Evolutionary conservation across 495 filamentous ascomycete genomes (phyloP).

Genomic region (Neurospora sp.): DNA sequence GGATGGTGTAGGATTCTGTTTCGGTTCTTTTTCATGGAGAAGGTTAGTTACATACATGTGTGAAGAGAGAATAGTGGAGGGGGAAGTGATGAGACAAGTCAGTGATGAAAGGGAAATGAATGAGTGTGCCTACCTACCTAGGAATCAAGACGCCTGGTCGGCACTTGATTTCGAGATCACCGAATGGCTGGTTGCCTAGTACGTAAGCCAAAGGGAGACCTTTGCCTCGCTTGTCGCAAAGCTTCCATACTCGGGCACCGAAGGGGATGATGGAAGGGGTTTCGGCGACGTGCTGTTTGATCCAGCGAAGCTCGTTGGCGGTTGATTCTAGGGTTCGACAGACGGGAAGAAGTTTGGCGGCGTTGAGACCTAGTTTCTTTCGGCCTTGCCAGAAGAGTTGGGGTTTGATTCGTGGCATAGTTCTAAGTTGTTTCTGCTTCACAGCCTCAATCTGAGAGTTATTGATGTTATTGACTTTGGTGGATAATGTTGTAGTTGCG

Average conservation of each 20-base stretch:
- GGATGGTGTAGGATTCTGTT: constrained; percentile 57
- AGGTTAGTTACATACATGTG: neutral
- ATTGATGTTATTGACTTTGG: neutral
- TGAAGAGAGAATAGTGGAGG: neutral
- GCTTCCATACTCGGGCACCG: constrained; percentile 26
- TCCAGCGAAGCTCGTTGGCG: constrained; percentile 77
- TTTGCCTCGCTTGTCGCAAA: constrained; percentile 48
- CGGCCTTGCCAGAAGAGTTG: constrained; percentile 48
- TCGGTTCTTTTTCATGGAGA: constrained; percentile 34
- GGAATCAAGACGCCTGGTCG: constrained; percentile 73
- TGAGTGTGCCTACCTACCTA: constrained; percentile 33
- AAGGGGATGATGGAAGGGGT: constrained; percentile 7
- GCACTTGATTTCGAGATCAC: constrained; percentile 69
- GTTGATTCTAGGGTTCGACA: constrained; percentile 61
- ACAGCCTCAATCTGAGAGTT: neutral
- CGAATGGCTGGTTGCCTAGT: constrained; percentile 82
- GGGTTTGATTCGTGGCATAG: constrained; percentile 70
- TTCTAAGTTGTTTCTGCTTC: neutral
- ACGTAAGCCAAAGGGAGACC: constrained; percentile 85
- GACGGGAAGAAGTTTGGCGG: constrained; percentile 57
- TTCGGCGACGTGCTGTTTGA: constrained; percentile 45
- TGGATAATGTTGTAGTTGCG: neutral
- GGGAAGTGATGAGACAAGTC: neutral
- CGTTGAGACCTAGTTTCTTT: constrained; percentile 41
- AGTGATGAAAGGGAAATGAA: too few relatives aligned